Conservation (phyloP, 2,329 filamentous ascomycete genomes). For the Teratosphaeria destructans region DNA sequence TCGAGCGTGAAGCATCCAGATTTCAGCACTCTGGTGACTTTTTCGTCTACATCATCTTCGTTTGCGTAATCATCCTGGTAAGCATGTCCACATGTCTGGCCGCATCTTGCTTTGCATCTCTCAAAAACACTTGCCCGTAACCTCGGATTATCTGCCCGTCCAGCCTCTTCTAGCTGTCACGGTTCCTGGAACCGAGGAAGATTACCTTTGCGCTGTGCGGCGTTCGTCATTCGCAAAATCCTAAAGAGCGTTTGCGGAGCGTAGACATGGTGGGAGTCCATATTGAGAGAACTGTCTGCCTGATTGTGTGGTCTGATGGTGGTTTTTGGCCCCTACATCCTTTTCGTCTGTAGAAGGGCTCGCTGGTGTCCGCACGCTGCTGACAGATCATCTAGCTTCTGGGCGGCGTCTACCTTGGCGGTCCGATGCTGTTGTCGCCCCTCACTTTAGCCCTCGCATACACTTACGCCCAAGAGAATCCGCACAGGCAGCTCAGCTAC, state of each 20-base stretch:
- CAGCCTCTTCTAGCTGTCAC: conserved; percentile 41
- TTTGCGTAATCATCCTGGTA: conserved; percentile 66
- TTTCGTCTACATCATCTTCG: conserved; percentile 68
- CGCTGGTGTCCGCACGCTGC: not conserved
- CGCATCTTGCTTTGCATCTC: conserved; percentile 14
- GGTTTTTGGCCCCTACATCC: conserved; percentile 58
- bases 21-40: conserved; percentile 70
- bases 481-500: conserved; percentile 63
- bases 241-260: conserved; percentile 34
- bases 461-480: conserved; percentile 76
- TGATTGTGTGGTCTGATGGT: conserved; percentile 43
- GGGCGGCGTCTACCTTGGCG: conserved; percentile 40
- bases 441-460: conserved; percentile 74
- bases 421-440: conserved; percentile 42
- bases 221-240: conserved; percentile 43
- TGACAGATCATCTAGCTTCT: conserved; percentile 17
- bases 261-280: conserved; percentile 42
- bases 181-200: conserved; percentile 47
- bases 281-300: conserved; percentile 44
- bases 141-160: conserved; percentile 52
- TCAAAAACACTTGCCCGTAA: conserved; percentile 21
- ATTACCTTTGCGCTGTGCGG: conserved; percentile 41
- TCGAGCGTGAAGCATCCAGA: conserved; percentile 62
- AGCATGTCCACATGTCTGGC: conserved; percentile 33
- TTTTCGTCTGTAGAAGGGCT: not conserved